Conservation (phyloP, 2,329 filamentous ascomycete genomes). For the Spiromastix sp. region DNA sequence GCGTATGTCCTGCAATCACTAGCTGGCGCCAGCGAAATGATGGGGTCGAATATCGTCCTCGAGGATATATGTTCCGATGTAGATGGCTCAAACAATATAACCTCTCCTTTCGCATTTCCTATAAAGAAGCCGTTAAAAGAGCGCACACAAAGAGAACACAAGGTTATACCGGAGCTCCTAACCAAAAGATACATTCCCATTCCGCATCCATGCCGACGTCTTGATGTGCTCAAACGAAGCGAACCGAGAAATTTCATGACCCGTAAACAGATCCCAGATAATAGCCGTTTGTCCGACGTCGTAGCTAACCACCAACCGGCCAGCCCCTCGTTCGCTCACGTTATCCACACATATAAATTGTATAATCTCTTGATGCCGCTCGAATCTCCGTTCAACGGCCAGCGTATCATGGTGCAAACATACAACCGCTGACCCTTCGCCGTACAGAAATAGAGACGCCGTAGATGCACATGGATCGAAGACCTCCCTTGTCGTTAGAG, state of each 20-base stretch:
- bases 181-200: slow-evolving; percentile 97
- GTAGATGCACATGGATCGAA: slow-evolving; percentile 88
- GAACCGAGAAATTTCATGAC: slow-evolving; percentile 84
- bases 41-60: slow-evolving; percentile 85
- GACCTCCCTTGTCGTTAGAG: slow-evolving; percentile 31
- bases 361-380: slow-evolving; percentile 72
- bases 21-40: slow-evolving; percentile 84
- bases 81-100: slow-evolving; percentile 87
- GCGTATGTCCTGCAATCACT: slow-evolving; percentile 90
- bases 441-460: slow-evolving; percentile 80
- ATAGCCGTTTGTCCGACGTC: slow-evolving; percentile 86
- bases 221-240: slow-evolving; percentile 79
- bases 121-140: too few relatives aligned
- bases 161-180: too few relatives aligned
- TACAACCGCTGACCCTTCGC: slow-evolving; percentile 69
- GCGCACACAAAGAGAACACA: too few relatives aligned
- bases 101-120: slow-evolving; percentile 88
- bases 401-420: slow-evolving; percentile 89
- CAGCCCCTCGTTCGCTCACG: slow-evolving; percentile 74
- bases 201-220: slow-evolving; percentile 88
- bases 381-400: slow-evolving; percentile 77
- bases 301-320: slow-evolving; percentile 83
- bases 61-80: slow-evolving; percentile 88
- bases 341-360: slow-evolving; percentile 82
- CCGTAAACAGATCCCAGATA: slow-evolving; percentile 91